Base-by-base conservation (phyloP, 306 rosid species). In the Pyrus betulifolia region DNA sequence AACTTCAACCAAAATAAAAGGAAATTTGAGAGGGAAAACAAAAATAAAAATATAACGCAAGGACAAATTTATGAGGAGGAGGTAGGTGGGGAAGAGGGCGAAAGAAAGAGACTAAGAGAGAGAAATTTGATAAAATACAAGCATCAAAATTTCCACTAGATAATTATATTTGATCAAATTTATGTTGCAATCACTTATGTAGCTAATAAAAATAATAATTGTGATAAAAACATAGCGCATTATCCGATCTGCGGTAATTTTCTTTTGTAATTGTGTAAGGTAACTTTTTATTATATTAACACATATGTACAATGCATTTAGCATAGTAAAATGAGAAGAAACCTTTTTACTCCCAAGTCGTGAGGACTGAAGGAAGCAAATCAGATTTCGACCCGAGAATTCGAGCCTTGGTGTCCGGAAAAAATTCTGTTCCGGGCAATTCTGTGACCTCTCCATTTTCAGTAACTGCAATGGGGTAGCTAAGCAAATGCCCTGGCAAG, bases 401-500 rank as follows among this genome's bases (percentile, higher is more conserved):
- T 46, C 49, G 75, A 67, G 85, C 87, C 74, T 70, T 77, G 8
- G 87, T 83, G 70, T 85, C 89, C 3, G 87, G 85, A 76, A 88
- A 85, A 76, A 33, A 81, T 15, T 83, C 82, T 14, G 35, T 10
- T 4, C 79, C 86, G 8, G 82, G 73, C 22, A 74, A 42, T 66
- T 57, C 67, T 17, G 79, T 81, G 58, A 83, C 78, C 61, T 81
- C 80, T 66, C 89, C 91, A 19, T 67, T 74, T 70, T 62, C 70
- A 28, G 76, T 44, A n/a, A 85, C 58, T 30, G 54, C 42, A 27
- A 85, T 70, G 74, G 86, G 89, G 77, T 85, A 85, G 70, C 80
- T 79, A 49, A 88, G 81, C 80, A 85, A 77, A 79, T 88, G 89
- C n/a, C 86, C 83, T 2, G 89, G 85, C 70, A 83, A 63, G 76